Evolutionary conservation across 139 green algal species (phyloP).

Genomic region (Yamagishiella unicocca): DNA sequence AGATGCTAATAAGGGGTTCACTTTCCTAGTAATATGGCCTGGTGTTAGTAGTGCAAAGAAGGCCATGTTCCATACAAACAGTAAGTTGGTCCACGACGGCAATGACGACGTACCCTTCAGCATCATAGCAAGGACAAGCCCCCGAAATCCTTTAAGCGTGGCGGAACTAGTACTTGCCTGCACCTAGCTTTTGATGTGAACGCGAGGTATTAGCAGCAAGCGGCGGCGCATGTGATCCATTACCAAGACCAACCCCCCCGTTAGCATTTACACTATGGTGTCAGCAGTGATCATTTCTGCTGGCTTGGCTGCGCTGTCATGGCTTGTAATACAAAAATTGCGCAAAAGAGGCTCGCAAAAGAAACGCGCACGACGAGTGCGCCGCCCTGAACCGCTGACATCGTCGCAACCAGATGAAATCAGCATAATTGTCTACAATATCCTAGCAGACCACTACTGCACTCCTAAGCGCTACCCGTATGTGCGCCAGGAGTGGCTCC

Average conservation of each 20-base stretch:
- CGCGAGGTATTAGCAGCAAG: background rate
- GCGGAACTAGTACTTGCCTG: no score
- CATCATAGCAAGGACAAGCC: no score
- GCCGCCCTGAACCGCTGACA: background rate
- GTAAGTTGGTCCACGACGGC: no score
- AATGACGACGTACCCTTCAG: no score
- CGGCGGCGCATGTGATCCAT: conserved; percentile 12
- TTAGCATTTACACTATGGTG: background rate
- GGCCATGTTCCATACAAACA: no score
- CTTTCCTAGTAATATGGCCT: no score
- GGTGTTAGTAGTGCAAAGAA: no score
- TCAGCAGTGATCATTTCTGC: background rate
- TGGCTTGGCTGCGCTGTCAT: background rate
- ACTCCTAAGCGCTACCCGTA: conserved; percentile 57
- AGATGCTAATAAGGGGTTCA: no score
- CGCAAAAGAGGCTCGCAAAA: conserved; percentile 19
- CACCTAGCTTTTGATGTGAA: no score
- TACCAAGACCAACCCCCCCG: background rate
- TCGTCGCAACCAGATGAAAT: conserved; percentile 10
- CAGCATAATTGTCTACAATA: conserved; percentile 63
- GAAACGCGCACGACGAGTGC: background rate
- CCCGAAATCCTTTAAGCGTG: no score
- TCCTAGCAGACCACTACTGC: conserved; percentile 64
- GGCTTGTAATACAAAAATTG: background rate
- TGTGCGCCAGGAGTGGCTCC: conserved; percentile 43